These are phyloP conservation scores for Halenospora varia DNA, from an alignment of 495 filamentous ascomycete genomes.

Conservation along the genomic window DNA sequence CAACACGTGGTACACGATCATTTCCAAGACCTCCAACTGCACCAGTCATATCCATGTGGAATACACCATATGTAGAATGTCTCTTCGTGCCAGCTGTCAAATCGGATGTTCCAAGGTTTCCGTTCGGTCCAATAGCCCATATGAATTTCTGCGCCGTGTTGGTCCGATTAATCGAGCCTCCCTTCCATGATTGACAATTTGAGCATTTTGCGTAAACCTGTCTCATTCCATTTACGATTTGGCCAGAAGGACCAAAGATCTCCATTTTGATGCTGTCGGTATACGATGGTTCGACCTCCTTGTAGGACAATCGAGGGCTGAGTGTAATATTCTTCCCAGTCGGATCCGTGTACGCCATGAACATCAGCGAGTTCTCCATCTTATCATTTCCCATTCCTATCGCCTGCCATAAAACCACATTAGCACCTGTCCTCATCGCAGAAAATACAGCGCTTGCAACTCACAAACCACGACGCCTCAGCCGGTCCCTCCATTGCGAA, in stretches of 20 bases:
- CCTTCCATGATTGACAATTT: conserved; percentile 43
- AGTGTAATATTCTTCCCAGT: conserved; percentile 45
- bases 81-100: conserved; percentile 39
- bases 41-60: conserved; percentile 47
- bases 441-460: conserved; percentile 11
- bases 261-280: conserved; percentile 34
- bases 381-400: conserved; percentile 45
- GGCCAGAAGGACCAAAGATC: conserved; percentile 37
- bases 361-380: conserved; percentile 50
- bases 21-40: conserved; percentile 39
- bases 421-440: not conserved
- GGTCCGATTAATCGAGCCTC: conserved; percentile 33
- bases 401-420: conserved; percentile 25
- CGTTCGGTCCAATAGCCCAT: conserved; percentile 50
- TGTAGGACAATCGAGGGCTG: conserved; percentile 39
- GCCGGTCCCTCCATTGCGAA: conserved; percentile 16
- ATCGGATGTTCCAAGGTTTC: conserved; percentile 34
- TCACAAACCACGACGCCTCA: conserved; percentile 20
- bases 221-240: conserved; percentile 37
- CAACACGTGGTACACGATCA: conserved; percentile 25
- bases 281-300: conserved; percentile 45
- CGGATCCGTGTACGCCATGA: conserved; percentile 42
- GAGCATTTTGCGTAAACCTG: conserved; percentile 44
- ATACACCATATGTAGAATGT: conserved; percentile 51
- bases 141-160: conserved; percentile 43